phyloP scores from a whole-genome alignment of 768 basidiomycete species.

The Amanita pallidorosea region DNA sequence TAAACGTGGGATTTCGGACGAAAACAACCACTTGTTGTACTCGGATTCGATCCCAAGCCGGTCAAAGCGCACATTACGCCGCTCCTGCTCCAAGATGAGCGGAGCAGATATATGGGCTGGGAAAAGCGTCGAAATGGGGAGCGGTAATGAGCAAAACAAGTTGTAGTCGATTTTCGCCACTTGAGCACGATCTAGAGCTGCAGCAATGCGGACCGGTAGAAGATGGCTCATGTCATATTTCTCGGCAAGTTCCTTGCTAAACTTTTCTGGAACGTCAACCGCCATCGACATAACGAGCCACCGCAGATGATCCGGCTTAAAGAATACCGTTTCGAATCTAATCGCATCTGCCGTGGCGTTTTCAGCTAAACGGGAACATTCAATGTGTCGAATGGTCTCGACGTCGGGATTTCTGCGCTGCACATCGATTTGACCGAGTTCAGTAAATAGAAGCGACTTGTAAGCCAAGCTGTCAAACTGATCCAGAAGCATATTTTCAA shows the following conservation, averaged over 20 bases:
- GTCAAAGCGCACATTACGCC: constrained; percentile 32
- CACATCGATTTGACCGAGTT: constrained; percentile 19
- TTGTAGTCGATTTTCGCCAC: constrained; percentile 7
- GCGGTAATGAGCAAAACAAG: constrained; percentile 35
- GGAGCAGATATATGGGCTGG: constrained; percentile 37
- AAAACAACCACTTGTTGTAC: constrained; percentile 34
- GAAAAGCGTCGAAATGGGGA: constrained; percentile 26
- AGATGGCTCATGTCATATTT: constrained; percentile 15
- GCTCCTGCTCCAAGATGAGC: constrained; percentile 35
- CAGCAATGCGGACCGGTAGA: constrained; percentile 22
- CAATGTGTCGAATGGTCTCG: constrained; percentile 14
- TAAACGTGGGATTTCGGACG: constrained; percentile 21
- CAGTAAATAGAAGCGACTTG: constrained; percentile 32
- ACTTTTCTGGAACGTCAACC: background rate
- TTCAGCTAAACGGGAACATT: constrained; percentile 10
- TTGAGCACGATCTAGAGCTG: constrained; percentile 8
- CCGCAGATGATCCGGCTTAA: background rate
- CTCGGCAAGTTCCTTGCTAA: background rate
- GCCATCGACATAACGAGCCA: background rate
- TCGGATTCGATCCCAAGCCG: constrained; percentile 18
- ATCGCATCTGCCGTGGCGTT: background rate
- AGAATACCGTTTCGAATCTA: background rate
- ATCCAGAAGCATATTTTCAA: constrained; percentile 17
- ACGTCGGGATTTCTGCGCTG: constrained; percentile 10
- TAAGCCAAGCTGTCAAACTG: constrained; percentile 20